Evolutionary conservation across 2,329 filamentous ascomycete genomes (phyloP), one percentile per base, ranked within the genome.

Genomic region (Microascus cirrosus): DNA sequence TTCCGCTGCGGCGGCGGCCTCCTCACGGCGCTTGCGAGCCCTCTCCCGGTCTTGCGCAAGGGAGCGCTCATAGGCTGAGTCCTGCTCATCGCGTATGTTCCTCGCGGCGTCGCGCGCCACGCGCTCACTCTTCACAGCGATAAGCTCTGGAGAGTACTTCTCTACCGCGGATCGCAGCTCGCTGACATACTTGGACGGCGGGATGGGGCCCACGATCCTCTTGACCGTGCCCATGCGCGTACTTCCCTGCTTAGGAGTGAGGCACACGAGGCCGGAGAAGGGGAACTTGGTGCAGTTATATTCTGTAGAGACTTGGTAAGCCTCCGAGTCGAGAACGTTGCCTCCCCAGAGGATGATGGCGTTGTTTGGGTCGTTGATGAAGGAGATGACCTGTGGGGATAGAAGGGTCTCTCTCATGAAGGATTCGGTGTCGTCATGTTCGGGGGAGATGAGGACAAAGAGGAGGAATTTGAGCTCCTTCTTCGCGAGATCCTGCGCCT

Each of bases 211-310:
- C 0, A 82, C 79, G 7, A 95, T 79, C 32, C 91, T 84, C 64
- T 90, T 85, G 58, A 96, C 81, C 18, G 95, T 88, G 42, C 90
- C 91, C 93, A 99, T 97, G 18, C 90, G 84, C 1, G 90, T 90
- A 62, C 86, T 85, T 1, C 89, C 88, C 60, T 93, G 85, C 63
- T 87, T 86, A 0, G 92, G 91, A 0, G 92, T 96, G 62, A 96
- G 86, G 59, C 90, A 92, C 32, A 96, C 85, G 2, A 96, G 72
- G 15, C 87, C 90, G 0, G 88, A 85, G 68, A 95, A 97, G 11
- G 94, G 94, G 66, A 94, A 96, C 68, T 95, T 95, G 60, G 90
- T 95, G 70, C 89, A 94, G 64, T 86, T 86, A 61, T 97, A 83
- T 53, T 92, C 90, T 13, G 83, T 81, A n/a, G 91, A 85, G 48